phyloP scores from a whole-genome alignment of 768 basidiomycete genomes.

The Lentinula edodes region DNA sequence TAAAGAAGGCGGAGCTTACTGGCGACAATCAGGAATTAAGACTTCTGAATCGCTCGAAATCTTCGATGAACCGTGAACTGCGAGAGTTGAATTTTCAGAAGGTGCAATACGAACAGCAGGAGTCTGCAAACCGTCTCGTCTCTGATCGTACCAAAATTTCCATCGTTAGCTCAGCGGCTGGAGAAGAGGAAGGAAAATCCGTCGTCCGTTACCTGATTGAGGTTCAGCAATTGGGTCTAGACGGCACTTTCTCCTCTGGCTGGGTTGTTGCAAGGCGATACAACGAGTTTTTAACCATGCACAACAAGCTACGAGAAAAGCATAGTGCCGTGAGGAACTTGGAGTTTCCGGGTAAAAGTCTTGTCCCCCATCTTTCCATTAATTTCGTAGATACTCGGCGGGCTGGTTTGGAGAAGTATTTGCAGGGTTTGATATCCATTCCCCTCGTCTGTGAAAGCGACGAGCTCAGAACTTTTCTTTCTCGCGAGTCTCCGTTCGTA shows the following conservation, averaged over 20 bases:
- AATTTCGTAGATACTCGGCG: slow-evolving; percentile 82
- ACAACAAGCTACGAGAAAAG: slow-evolving; percentile 78
- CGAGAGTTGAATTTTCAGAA: slow-evolving; percentile 86
- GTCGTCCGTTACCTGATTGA: slow-evolving; percentile 91
- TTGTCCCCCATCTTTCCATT: slow-evolving; percentile 83
- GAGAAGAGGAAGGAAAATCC: slow-evolving; percentile 82
- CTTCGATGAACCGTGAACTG: slow-evolving; percentile 76
- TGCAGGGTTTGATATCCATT: slow-evolving; percentile 77
- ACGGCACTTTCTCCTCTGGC: slow-evolving; percentile 75
- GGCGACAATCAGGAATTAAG: slow-evolving; percentile 84
- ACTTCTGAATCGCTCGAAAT: slow-evolving; percentile 76
- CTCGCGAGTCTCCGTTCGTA: slow-evolving; percentile 80
- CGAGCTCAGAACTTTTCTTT: slow-evolving; percentile 81
- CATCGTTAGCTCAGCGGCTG: slow-evolving; percentile 78
- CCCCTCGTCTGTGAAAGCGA: slow-evolving; percentile 76
- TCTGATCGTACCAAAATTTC: slow-evolving; percentile 81
- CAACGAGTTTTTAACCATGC: slow-evolving; percentile 91
- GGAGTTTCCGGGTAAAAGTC: slow-evolving; percentile 91
- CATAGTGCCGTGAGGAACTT: slow-evolving; percentile 60
- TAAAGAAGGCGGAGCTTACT: slow-evolving; percentile 92
- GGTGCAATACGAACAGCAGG: slow-evolving; percentile 90
- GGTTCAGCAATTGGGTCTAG: slow-evolving; percentile 79
- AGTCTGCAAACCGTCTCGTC: slow-evolving; percentile 81
- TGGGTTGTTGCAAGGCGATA: slow-evolving; percentile 95
- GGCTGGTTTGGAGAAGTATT: slow-evolving; percentile 78